phyloP scores from a whole-genome alignment of 2,329 filamentous ascomycete species.

The Pseudogymnoascus sp. region DNA sequence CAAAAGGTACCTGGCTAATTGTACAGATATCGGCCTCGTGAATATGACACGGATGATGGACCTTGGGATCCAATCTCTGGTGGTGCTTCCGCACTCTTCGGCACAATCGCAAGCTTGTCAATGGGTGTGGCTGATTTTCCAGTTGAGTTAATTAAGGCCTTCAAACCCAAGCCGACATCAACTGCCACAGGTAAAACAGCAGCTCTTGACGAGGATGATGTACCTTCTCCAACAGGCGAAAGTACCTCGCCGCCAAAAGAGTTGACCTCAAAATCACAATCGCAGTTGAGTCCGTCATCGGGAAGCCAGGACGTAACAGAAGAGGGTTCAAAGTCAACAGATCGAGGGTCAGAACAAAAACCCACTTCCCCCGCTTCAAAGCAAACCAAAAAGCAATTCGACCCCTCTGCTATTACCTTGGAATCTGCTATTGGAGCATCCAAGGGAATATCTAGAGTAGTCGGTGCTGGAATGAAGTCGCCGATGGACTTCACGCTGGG shows the following conservation, averaged over 20 bases:
- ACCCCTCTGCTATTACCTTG: slow-evolving; percentile 28
- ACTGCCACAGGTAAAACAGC: background rate
- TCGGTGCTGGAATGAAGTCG: slow-evolving; percentile 67
- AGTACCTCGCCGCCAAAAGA: slow-evolving; percentile 9
- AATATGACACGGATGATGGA: slow-evolving; percentile 72
- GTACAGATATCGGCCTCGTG: slow-evolving; percentile 44
- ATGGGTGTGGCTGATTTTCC: slow-evolving; percentile 75
- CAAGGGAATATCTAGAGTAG: slow-evolving; percentile 44
- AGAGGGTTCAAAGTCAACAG: slow-evolving; percentile 15
- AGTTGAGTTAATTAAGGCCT: slow-evolving; percentile 45
- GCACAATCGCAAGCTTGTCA: slow-evolving; percentile 72
- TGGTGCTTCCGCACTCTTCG: slow-evolving; percentile 69
- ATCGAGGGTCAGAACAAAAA: slow-evolving; percentile 16
- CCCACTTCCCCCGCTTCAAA: slow-evolving; percentile 20
- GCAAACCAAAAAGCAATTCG: slow-evolving; percentile 26
- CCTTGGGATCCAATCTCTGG: slow-evolving; percentile 75
- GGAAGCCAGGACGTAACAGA: slow-evolving; percentile 14
- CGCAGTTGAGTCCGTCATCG: slow-evolving; percentile 15
- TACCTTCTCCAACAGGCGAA: background rate
- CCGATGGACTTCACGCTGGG: slow-evolving; percentile 82
- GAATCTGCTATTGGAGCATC: slow-evolving; percentile 53
- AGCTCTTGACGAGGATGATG: slow-evolving; percentile 2
- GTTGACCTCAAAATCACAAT: slow-evolving; percentile 14
- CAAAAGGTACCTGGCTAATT: slow-evolving; percentile 28
- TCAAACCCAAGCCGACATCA: slow-evolving; percentile 10